Base-by-base conservation (phyloP, 2,329 filamentous ascomycete genomes). In the Ampelomyces quisqualis region DNA sequence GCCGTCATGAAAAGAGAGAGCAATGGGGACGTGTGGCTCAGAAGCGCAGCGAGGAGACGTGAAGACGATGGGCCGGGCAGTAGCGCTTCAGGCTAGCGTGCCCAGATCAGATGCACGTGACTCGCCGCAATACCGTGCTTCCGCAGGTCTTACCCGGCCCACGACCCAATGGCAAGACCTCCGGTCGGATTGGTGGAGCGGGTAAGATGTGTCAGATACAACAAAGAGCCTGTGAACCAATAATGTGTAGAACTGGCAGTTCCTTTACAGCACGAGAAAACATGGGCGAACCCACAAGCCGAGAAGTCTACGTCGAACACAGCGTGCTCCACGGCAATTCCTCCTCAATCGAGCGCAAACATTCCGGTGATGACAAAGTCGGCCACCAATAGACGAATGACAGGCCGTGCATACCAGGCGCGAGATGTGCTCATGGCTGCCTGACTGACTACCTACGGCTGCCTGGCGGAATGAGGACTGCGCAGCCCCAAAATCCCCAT, bases 361-460 rank as follows among this genome's bases (percentile, higher is more conserved):
- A 38, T 14, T 31, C 34, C 23, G 18, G 28, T 17, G 23, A 21
- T 50, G 44, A 43, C 50, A 47, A 50, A 56, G 47, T 29, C 39
- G 19, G n/a, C 28, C 9, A 18, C 34, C 30, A 13, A 47, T 41
- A 49, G 50, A 23, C 56, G 40, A 55, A 48, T 55, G n/a, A 30
- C 7, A 43, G 18, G 29, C 11, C 23, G 18, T 10, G 19, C 33
- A 13, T 28, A n/a, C 7, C 26, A 42, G 32, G 37, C 44, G 34
- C 45, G 32, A 30, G 21, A 21, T 17, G 10, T 38, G 37, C 38
- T 36, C 21, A 20, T 29, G 24, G 45, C 22, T 54, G 50, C 55
- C 56, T 63, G 49, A 32, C 24, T 28, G 42, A 49, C 38, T 65
- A 56, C 60, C 61, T 66, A 43, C 49, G 52, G 63, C 53, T 67